Evolutionary conservation across 2,329 filamentous ascomycete species (phyloP).

Genomic region (Diaporthe sp.): DNA sequence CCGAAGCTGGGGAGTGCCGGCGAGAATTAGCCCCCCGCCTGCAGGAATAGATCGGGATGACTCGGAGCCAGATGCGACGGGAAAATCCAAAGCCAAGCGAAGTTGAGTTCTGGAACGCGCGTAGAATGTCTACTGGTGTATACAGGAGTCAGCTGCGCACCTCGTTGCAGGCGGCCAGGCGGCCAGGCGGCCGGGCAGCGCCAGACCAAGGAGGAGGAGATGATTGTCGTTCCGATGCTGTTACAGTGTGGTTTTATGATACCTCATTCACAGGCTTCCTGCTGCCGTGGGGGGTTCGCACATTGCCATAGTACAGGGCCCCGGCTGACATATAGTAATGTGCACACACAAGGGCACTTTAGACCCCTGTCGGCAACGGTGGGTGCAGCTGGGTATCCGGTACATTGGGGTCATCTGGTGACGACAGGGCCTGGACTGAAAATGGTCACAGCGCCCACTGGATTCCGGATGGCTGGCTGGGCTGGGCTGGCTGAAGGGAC

Average conservation of each 20-base stretch:
- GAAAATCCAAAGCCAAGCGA: not conserved
- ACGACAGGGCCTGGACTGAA: constrained; percentile 7
- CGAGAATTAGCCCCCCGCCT: not conserved
- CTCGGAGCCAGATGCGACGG: constrained; percentile 18
- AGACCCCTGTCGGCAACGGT: constrained; percentile 1
- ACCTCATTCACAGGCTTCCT: constrained; percentile 4
- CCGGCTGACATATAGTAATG: not conserved
- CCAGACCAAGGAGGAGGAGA: not conserved
- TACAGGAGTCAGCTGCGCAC: not conserved
- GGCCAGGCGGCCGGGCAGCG: not conserved
- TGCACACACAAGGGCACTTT: not conserved
- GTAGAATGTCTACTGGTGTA: not conserved
- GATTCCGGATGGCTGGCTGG: constrained; percentile 1
- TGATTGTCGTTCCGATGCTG: not conserved
- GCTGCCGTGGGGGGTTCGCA: constrained; percentile 8
- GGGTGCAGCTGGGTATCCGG: constrained; percentile 1
- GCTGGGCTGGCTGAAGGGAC: not conserved
- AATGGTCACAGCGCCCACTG: not conserved
- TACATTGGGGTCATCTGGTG: not conserved
- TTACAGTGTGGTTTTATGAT: constrained; percentile 19
- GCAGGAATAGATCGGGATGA: constrained; percentile 11
- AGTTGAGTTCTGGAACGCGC: not conserved
- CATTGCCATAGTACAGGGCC: not conserved
- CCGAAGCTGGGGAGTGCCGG: constrained; percentile 21
- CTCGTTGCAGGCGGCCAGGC: not conserved